Evolutionary conservation across 2,329 filamentous ascomycete species (phyloP), one percentile per base, ranked within the genome.

Genomic region (Alternaria brassicicola): DNA sequence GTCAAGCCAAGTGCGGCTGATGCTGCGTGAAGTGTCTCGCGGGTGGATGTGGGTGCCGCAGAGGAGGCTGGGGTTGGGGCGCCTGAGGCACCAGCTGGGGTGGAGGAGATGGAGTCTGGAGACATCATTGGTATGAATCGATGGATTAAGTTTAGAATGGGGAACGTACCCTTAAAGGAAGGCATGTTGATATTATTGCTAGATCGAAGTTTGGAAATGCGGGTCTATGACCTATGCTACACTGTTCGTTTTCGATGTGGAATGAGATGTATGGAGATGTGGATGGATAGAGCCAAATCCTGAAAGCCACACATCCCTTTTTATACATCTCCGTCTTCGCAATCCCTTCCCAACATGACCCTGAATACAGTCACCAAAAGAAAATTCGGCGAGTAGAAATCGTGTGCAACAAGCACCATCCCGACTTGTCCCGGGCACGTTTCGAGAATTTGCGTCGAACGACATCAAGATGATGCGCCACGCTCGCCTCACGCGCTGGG

Each of bases 21-120:
- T 25, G 65, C 66, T 41, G 59, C 68, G 48, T 68, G 65, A 12
- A 69, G 66, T 21, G 65, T 69, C 41, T 70, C 65, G 49, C 61
- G 62, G 25, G 60, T 68, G 4, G 66, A 59, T 35, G 64, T 59
- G 13, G 63, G 28, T 50, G 66, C 41, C 13, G 39, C 28, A 28
- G 53, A 56, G 17, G 62, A 61, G 23, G 66, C 56, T 33, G 66
- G 68, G 36, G 66, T 69, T 25, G 65, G 65, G 46, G 64, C 62
- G 25, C 55, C 60, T 4, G 68, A 70, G 28, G 66, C 62, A 23
- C 63, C 66, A 7, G 64, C 59, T 43, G 68, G 68, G 8, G 66
- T 70, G 35, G 68, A 69, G n/a, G 68, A 63, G 26, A 66, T 52
- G 23, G 65, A 70, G 59, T 70, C 68, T 70, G 25, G 17, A 31